These are phyloP conservation scores for Neoboletus magnificus DNA, from an alignment of 768 basidiomycete genomes.

Conservation along the genomic window DNA sequence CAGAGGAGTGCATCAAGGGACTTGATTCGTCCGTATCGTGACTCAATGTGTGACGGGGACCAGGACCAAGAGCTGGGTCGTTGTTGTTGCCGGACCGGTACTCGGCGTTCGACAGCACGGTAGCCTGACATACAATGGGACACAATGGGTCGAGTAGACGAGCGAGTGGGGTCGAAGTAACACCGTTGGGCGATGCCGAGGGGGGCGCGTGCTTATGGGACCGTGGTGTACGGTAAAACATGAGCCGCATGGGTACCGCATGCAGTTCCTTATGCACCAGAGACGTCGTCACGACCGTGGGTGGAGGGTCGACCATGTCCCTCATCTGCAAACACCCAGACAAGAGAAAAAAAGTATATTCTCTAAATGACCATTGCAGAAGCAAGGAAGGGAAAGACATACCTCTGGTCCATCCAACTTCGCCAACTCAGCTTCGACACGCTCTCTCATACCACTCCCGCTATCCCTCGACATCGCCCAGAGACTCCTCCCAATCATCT, in stretches of 20 bases:
- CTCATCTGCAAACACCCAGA: neutral
- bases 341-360: neutral
- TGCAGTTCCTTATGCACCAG: conserved; percentile 40
- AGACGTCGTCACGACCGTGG: conserved; percentile 23
- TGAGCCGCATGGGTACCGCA: conserved; percentile 29
- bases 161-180: conserved; percentile 4
- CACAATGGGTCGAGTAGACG: conserved; percentile 19
- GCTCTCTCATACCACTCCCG: conserved; percentile 14
- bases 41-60: neutral
- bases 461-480: conserved; percentile 35
- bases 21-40: neutral
- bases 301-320: conserved; percentile 13
- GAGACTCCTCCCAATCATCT: conserved; percentile 49
- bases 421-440: conserved; percentile 28
- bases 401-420: conserved; percentile 19
- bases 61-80: neutral
- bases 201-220: neutral
- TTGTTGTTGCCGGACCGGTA: neutral
- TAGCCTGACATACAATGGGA: conserved; percentile 32
- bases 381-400: neutral
- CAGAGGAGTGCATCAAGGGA: conserved; percentile 11
- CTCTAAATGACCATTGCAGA: neutral
- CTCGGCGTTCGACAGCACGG: conserved; percentile 11
- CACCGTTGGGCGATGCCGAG: neutral
- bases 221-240: conserved; percentile 37